A percentile compares a stretch with the other conserved stretches of the same genome.
Evolutionary conservation across 2,329 filamentous ascomycete species (phyloP).

Genomic region (Cephalotrichum gorgonifer): DNA sequence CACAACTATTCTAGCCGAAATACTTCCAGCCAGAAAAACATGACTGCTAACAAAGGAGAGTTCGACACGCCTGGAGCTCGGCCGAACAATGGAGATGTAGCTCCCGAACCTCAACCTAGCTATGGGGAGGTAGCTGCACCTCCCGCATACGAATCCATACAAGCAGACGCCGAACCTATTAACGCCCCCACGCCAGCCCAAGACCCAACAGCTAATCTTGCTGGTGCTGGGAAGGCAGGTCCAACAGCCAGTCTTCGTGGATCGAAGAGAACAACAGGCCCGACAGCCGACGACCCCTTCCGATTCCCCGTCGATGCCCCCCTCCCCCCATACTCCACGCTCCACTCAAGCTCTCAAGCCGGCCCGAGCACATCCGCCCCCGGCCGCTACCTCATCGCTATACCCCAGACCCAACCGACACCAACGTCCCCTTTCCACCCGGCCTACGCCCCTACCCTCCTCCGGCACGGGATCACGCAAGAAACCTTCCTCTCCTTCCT

Average conservation of each 20-base stretch:
- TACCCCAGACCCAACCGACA: conserved; percentile 25
- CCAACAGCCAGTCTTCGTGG: neutral
- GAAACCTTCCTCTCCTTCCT: conserved; percentile 23
- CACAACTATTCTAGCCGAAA: no score
- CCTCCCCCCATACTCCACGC: conserved; percentile 18
- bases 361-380: neutral
- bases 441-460: conserved; percentile 26
- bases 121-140: neutral
- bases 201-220: neutral
- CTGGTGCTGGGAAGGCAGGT: no score
- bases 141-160: neutral
- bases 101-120: neutral
- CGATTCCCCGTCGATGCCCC: conserved; percentile 23
- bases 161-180: neutral
- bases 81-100: no score
- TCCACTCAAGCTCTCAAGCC: neutral
- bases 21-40: no score
- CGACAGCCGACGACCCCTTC: conserved; percentile 25
- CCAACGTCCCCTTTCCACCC: conserved; percentile 25
- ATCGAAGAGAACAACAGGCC: conserved; percentile 8
- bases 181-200: neutral
- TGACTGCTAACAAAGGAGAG: neutral
- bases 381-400: conserved; percentile 22
- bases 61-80: neutral
- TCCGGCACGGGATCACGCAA: conserved; percentile 24